These are phyloP conservation scores for Lipomyces mesembrius DNA, from an alignment of 805 yeast genomes.

Conservation along the genomic window DNA sequence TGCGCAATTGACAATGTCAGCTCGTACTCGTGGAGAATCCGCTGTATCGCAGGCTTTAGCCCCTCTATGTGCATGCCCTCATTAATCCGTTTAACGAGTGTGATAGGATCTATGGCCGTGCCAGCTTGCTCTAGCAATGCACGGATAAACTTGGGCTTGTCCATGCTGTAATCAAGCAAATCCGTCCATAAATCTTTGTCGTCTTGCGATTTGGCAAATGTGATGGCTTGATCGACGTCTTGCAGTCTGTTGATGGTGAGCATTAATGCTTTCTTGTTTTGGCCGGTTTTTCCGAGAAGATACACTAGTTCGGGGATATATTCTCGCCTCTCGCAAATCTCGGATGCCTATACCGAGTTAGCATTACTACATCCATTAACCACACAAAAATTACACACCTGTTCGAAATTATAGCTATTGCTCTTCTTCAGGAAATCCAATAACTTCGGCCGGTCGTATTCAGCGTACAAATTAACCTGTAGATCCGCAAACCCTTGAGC, in stretches of 20 bases:
- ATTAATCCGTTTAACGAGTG: constrained; percentile 69
- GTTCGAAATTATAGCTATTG: constrained; percentile 64
- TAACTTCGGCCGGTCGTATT: constrained; percentile 60
- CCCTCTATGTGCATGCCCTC: constrained; percentile 65
- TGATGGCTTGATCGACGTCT: constrained; percentile 80
- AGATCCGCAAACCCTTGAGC: constrained; percentile 67
- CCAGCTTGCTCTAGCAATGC: constrained; percentile 73
- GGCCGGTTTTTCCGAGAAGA: constrained; percentile 81
- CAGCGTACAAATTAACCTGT: constrained; percentile 66
- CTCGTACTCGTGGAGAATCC: constrained; percentile 67
- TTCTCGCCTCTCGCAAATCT: constrained; percentile 59
- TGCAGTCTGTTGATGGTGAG: constrained; percentile 76
- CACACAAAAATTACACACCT: constrained; percentile 18
- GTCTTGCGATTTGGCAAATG: constrained; percentile 68
- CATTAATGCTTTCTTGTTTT: constrained; percentile 71
- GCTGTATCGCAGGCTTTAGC: constrained; percentile 61
- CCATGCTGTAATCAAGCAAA: constrained; percentile 69
- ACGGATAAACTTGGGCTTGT: constrained; percentile 74
- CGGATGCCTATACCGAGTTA: constrained; percentile 55
- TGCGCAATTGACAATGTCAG: constrained; percentile 43
- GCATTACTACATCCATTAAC: not conserved
- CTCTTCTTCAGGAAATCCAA: constrained; percentile 62
- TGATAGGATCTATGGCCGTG: constrained; percentile 61
- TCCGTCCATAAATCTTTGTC: constrained; percentile 83
- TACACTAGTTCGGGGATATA: constrained; percentile 76